Evolutionary conservation across 345 rosid genomes (phyloP).

Genomic region (Populus simonii): DNA sequence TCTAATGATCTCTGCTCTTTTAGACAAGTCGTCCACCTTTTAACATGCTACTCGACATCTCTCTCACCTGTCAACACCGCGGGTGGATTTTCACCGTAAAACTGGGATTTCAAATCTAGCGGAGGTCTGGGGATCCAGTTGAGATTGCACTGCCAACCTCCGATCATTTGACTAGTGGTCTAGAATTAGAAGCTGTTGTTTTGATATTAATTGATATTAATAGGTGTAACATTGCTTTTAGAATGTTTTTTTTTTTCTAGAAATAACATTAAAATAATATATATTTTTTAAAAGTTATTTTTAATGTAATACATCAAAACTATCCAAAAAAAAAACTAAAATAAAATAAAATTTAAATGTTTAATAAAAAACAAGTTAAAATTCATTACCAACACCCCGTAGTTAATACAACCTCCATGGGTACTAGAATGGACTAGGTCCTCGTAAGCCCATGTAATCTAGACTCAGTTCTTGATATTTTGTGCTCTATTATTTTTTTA

Average conservation of each 20-base stretch:
- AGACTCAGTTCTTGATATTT: neutral
- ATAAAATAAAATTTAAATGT: no score
- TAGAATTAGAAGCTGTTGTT: neutral
- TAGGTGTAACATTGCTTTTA: no score
- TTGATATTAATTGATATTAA: no score
- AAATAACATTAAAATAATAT: no score
- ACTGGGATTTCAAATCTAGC: neutral
- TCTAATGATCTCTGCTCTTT: no score
- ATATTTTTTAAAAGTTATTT: no score
- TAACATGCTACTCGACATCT: neutral
- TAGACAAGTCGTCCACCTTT: neutral
- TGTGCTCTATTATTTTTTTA: neutral
- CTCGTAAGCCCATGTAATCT: neutral
- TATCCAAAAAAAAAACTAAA: no score
- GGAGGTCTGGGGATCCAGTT: neutral
- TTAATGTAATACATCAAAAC: no score
- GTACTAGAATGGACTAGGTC: neutral
- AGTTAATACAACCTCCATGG: no score
- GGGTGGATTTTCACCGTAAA: neutral
- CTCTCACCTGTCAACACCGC: neutral
- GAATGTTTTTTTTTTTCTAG: no score
- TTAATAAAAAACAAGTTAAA: no score
- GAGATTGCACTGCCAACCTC: neutral
- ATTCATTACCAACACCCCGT: no score
- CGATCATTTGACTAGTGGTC: neutral